Percentiles rank a stretch among this genome's conserved stretches.
Conservation (phyloP, 306 rosid genomes). For the Sphenostylis stenocarpa region DNA sequence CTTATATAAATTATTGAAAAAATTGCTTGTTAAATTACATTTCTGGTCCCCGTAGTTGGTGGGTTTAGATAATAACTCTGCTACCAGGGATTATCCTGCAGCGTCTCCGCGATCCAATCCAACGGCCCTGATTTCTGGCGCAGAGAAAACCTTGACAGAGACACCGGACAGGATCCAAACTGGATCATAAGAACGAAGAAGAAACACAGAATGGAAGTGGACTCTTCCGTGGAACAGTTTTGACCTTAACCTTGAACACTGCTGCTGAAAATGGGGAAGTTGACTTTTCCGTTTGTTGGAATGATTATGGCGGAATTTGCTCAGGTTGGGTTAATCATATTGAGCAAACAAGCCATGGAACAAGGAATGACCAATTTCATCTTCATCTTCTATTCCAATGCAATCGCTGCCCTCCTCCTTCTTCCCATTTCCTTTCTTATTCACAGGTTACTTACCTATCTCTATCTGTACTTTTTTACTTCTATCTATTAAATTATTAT, state of each 20-base stretch:
- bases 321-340: constrained; percentile 65
- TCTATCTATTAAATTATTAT: background rate
- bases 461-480: background rate
- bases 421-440: constrained; percentile 59
- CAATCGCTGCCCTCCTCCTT: constrained; percentile 63
- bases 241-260: background rate
- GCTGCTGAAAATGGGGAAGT: constrained; percentile 40
- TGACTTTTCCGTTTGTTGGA: constrained; percentile 54
- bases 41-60: background rate
- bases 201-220: background rate
- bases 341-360: constrained; percentile 67
- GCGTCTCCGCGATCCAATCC: background rate
- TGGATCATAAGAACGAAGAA: background rate
- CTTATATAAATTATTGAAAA: background rate
- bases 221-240: background rate
- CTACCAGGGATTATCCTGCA: too few relatives aligned
- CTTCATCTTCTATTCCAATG: constrained; percentile 71
- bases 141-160: background rate
- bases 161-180: background rate
- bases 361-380: constrained; percentile 68
- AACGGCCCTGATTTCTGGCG: background rate
- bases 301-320: constrained; percentile 71
- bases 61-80: too few relatives aligned
- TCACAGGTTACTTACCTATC: constrained; percentile 45
- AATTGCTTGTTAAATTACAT: background rate